Evolutionary conservation across 352 stramenopile species (phyloP).

Genomic region (Pythium diclinum): DNA sequence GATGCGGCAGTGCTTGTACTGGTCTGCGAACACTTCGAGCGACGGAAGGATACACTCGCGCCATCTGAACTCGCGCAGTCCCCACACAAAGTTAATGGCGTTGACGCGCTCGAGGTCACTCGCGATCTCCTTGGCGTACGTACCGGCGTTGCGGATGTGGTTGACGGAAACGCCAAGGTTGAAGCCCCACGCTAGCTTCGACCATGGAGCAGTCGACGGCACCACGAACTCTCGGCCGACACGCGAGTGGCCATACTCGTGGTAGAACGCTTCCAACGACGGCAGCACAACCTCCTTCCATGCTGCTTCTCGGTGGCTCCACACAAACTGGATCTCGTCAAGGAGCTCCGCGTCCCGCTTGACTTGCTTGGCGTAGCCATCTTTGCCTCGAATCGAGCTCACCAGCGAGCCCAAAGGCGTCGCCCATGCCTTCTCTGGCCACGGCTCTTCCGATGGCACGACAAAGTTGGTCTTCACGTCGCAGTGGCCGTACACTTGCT

Average conservation of each 20-base stretch:
- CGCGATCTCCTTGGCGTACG: constrained; percentile 20
- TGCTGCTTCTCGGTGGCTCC: constrained; percentile 19
- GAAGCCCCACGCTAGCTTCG: constrained; percentile 16
- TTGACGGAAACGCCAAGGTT: constrained; percentile 18
- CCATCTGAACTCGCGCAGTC: constrained; percentile 29
- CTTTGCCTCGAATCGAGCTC: constrained; percentile 15
- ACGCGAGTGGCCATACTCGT: constrained; percentile 17
- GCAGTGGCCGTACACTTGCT: constrained; percentile 17
- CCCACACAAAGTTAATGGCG: constrained; percentile 28
- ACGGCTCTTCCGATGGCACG: constrained; percentile 19
- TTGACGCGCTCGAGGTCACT: constrained; percentile 14
- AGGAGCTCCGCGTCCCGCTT: constrained; percentile 16
- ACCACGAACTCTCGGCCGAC: constrained; percentile 24
- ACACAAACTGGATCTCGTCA: constrained; percentile 26
- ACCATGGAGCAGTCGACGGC: constrained; percentile 24
- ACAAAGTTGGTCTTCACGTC: constrained; percentile 21
- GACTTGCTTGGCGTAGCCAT: constrained; percentile 24
- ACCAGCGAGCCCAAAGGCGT: constrained; percentile 21
- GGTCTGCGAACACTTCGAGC: constrained; percentile 18
- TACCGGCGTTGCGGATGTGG: constrained; percentile 26
- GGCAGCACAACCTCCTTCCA: constrained; percentile 25
- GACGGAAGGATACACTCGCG: constrained; percentile 21
- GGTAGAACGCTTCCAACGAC: constrained; percentile 19
- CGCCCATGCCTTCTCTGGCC: constrained; percentile 26
- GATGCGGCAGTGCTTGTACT: constrained; percentile 23